These are phyloP conservation scores for Nasturtium officinale DNA, from an alignment of 345 rosid species.

Conservation along the genomic window DNA sequence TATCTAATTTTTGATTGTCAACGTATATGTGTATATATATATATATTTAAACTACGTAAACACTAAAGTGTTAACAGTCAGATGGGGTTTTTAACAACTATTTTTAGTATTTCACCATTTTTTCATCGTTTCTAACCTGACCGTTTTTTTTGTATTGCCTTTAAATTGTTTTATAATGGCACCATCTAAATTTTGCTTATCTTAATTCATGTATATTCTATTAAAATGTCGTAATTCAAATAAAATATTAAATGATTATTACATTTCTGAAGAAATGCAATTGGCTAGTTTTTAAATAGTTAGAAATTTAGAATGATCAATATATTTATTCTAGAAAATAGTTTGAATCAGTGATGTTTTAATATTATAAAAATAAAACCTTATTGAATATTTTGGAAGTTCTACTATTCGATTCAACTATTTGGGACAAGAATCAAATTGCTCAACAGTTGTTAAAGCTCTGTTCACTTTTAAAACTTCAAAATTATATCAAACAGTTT, in stretches of 20 bases:
- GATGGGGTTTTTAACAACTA: no score
- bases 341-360: background rate
- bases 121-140: no score
- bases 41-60: no score
- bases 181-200: background rate
- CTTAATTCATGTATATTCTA: background rate
- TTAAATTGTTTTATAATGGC: background rate
- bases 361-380: no score
- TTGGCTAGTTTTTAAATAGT: background rate
- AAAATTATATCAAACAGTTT: no score
- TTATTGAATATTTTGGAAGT: background rate
- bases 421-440: background rate
- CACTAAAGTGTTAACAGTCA: no score
- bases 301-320: background rate
- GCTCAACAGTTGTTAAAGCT: background rate
- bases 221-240: background rate
- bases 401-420: background rate
- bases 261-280: background rate
- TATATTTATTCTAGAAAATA: no score
- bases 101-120: no score
- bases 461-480: background rate
- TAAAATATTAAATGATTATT: background rate
- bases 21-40: no score
- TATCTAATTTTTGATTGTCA: no score
- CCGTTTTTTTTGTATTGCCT: no score